Conservation (phyloP, 306 rosid genomes). For the Carpinus viminea region DNA sequence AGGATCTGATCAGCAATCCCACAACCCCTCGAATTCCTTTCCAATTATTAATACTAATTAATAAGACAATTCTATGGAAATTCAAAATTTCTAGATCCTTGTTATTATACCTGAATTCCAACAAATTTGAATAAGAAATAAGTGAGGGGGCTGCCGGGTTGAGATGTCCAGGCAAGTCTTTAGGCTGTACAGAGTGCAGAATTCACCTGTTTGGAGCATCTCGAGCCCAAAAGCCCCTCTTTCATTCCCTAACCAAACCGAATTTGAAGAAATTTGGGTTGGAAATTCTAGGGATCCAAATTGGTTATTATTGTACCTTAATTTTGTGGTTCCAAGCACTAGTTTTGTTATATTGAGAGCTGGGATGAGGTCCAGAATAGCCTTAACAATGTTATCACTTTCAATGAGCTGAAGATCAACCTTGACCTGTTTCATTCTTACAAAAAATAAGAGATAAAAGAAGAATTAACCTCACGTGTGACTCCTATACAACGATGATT, state of each 20-base stretch:
- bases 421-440: slow-evolving; percentile 44
- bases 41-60: slow-evolving; percentile 6
- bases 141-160: no score
- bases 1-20: slow-evolving; percentile 59
- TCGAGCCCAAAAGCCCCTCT: no score
- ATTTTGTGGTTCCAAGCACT: slow-evolving; percentile 64
- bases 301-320: slow-evolving; percentile 43
- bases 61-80: not conserved
- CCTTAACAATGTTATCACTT: slow-evolving; percentile 63
- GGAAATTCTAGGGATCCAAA: not conserved
- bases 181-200: no score
- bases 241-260: no score
- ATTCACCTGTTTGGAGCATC: no score
- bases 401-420: slow-evolving; percentile 68
- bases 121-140: no score
- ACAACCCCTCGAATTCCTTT: slow-evolving; percentile 62
- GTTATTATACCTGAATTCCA: not conserved
- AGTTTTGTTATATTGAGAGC: slow-evolving; percentile 61
- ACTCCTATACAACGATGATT: not conserved
- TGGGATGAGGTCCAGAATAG: slow-evolving; percentile 59
- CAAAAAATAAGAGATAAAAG: not conserved
- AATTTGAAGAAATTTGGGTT: not conserved
- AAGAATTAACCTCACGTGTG: not conserved
- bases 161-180: no score
- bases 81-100: not conserved